Evolutionary conservation across 2,329 filamentous ascomycete species (phyloP), one percentile per base, ranked within the genome.

Genomic region (Magnaporthiopsis rhizophila): DNA sequence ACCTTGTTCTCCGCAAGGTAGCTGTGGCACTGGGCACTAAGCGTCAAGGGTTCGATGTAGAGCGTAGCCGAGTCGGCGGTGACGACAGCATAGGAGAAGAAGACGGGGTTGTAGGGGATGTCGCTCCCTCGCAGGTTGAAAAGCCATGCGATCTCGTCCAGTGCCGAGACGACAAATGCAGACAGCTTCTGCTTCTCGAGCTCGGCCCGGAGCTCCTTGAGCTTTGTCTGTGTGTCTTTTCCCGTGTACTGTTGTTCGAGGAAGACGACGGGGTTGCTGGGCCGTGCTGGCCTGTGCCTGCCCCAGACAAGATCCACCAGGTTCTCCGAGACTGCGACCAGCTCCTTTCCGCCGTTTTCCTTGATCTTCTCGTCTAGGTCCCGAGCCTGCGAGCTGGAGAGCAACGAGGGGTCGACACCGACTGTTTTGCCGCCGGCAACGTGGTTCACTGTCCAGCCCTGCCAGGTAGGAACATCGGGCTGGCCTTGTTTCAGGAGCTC

Each of bases 141-240:
- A n/a, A 99, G 83, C 95, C 95, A 99, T 13, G 95, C 95, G 70
- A 97, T 87, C 76, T 99, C 95, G 72, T 99, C 95, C 58, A 99
- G 85, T 88, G 96, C 93, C 7, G 93, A 97, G 59, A 98, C 86
- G 61, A 98, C 87, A 69, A 98, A 92, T 1, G 91, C 94, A 24
- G 88, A 84, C 7, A 88, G 89, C 73, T 95, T 95, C 78, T 91
- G 96, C 81, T 95, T 97, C 66, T 91, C 88, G 21, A 99, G 80
- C 70, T 97, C 93, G 74, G 94, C 93, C n/a, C 93, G 87, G 65
- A 99, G 78, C 59, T 96, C 92, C 30, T 85, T 82, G 11, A 99
- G 84, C 77, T 99, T 99, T 59, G 89, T 84, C 69, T 88, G 83
- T 69, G 92, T 92, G 64, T 87, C 83, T 75, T 95, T 97, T 59